A percentile compares a stretch with the other conserved stretches of the same genome.
These are phyloP conservation scores for Emericellopsis cladophorae DNA, from an alignment of 2,329 filamentous ascomycete genomes.

Conservation along the genomic window DNA sequence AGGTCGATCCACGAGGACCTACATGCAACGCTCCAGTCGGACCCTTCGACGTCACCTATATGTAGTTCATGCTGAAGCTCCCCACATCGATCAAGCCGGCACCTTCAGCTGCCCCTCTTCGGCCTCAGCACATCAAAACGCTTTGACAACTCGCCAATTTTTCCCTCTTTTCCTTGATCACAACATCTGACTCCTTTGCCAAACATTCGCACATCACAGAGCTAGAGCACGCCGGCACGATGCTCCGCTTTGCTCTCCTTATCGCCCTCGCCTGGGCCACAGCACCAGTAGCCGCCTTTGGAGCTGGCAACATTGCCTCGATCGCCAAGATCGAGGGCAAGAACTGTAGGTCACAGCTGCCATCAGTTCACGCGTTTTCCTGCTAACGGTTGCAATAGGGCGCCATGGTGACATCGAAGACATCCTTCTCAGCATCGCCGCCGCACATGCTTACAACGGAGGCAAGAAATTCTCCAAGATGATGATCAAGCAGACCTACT, in stretches of 20 bases:
- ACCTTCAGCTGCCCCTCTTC: background rate
- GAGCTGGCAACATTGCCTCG: conserved; percentile 78
- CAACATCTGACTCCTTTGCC: background rate
- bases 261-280: conserved; percentile 53
- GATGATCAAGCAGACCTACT: conserved; percentile 81
- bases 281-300: conserved; percentile 59
- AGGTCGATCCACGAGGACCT: too few species aligned
- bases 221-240: conserved; percentile 1
- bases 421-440: conserved; percentile 60
- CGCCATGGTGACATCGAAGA: conserved; percentile 91
- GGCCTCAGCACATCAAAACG: background rate
- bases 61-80: background rate
- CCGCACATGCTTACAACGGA: conserved; percentile 36
- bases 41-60: background rate
- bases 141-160: background rate
- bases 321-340: conserved; percentile 71
- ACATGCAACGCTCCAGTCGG: background rate
- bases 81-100: background rate
- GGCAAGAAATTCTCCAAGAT: conserved; percentile 81
- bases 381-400: conserved; percentile 30
- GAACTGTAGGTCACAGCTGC: conserved; percentile 46
- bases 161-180: background rate
- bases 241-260: conserved; percentile 14
- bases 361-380: background rate
- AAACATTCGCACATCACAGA: background rate